Conservation (phyloP, 75 land plant genomes). For the Pinus albicaulis region DNA sequence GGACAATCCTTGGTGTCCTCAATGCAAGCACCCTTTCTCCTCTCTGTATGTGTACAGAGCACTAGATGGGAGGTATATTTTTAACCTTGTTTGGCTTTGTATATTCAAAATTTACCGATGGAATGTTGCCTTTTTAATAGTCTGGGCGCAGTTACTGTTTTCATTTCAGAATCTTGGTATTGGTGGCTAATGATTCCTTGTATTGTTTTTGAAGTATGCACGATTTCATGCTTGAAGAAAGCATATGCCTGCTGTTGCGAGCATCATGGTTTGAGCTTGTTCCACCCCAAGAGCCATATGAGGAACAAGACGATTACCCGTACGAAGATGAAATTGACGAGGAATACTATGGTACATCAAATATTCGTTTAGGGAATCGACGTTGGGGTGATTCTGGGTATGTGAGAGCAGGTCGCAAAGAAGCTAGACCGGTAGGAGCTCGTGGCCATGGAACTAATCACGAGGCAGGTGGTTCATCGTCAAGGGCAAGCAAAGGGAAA, state of each 20-base stretch:
- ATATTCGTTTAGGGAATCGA: constrained; percentile 81
- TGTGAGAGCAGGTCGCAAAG: constrained; percentile 81
- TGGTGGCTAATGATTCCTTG: not conserved
- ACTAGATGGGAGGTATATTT: constrained; percentile 82
- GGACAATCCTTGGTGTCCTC: constrained; percentile 74
- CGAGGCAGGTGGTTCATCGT: constrained; percentile 23
- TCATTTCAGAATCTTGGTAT: no score
- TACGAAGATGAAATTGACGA: constrained; percentile 41
- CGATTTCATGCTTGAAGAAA: constrained; percentile 91
- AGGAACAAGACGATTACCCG: constrained; percentile 44
- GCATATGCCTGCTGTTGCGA: constrained; percentile 86
- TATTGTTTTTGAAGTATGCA: constrained; percentile 40
- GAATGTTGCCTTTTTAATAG: not conserved
- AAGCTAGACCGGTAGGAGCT: constrained; percentile 72
- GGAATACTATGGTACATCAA: constrained; percentile 44
- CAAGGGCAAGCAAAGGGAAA: constrained; percentile 18
- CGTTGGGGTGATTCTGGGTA: constrained; percentile 97
- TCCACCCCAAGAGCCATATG: constrained; percentile 29
- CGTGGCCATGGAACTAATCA: constrained; percentile 12
- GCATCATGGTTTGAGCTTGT: constrained; percentile 82
- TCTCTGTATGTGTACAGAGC: constrained; percentile 69
- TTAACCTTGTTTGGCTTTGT: constrained; percentile 2
- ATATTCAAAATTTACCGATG: not conserved
- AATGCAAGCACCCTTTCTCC: constrained; percentile 89
- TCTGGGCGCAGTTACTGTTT: no score